A percentile compares a stretch with the other conserved stretches of the same genome.
phyloP scores from a whole-genome alignment of 1,284 basidiomycete genomes.

The Ceratobasidium sp. region DNA sequence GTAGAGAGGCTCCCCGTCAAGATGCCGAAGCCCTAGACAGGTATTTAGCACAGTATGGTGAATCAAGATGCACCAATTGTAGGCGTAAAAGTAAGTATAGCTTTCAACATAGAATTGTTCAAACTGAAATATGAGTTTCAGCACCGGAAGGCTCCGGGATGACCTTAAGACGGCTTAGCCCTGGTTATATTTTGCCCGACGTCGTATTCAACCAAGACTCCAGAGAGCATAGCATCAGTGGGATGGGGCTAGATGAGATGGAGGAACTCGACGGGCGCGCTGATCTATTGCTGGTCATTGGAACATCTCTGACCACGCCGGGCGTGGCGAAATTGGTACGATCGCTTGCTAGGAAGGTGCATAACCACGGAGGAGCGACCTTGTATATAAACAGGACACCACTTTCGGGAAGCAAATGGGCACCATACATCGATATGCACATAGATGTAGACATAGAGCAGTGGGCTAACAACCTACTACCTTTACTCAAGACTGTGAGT shows the following conservation, averaged over 20 bases:
- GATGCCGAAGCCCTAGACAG: no score
- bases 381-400: not conserved
- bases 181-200: not conserved
- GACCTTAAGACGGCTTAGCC: not conserved
- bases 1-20: not conserved
- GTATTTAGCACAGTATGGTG: not conserved
- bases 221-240: not conserved
- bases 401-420: not conserved
- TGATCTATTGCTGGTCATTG: not conserved
- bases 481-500: not conserved
- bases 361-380: not conserved
- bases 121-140: not conserved
- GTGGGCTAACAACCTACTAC: not conserved
- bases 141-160: not conserved
- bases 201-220: not conserved
- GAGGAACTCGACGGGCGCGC: not conserved
- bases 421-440: not conserved
- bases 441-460: not conserved
- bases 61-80: not conserved
- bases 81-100: not conserved
- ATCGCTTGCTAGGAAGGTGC: conserved; percentile 4
- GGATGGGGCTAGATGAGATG: not conserved
- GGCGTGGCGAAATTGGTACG: conserved; percentile 1
- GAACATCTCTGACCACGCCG: not conserved
- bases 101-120: not conserved